phyloP scores from a whole-genome alignment of 2,329 filamentous ascomycete genomes.

The Phoma sp. region DNA sequence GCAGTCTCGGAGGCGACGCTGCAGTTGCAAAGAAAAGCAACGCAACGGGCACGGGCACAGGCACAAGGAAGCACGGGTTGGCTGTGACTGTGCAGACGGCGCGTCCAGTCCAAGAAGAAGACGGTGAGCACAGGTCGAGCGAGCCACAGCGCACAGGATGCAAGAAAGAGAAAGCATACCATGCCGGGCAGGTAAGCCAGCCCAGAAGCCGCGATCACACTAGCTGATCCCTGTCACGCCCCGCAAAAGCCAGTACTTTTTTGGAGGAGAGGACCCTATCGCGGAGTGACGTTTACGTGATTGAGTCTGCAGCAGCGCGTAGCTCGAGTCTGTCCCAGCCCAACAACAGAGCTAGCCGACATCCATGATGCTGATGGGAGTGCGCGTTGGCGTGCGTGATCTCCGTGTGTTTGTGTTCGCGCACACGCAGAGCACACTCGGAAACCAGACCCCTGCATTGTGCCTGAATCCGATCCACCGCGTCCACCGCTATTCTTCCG shows the following conservation, averaged over 20 bases:
- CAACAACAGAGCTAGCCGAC: neutral
- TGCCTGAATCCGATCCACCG: constrained; percentile 9
- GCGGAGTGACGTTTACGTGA: constrained; percentile 12
- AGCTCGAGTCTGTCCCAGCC: neutral
- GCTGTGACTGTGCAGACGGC: neutral
- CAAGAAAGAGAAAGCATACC: constrained; percentile 11
- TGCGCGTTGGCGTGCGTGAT: neutral
- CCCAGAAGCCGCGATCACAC: constrained; percentile 12
- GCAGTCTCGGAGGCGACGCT: neutral
- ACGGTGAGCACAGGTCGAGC: constrained; percentile 9
- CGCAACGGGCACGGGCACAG: neutral
- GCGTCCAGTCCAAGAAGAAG: neutral
- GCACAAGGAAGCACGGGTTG: neutral
- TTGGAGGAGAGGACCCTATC: constrained; percentile 1
- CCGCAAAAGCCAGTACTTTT: constrained; percentile 9
- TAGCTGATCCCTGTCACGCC: constrained; percentile 14
- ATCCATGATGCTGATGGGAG: constrained; percentile 7
- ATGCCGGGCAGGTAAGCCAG: constrained; percentile 10
- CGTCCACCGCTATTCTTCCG: constrained; percentile 8
- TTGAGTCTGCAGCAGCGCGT: constrained; percentile 4
- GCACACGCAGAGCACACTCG: constrained; percentile 3
- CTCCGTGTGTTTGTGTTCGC: neutral
- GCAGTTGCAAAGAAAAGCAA: neutral
- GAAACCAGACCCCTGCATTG: constrained; percentile 9
- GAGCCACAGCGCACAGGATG: constrained; percentile 15